Conservation (phyloP, 805 yeast genomes). For the Priceomyces haplophilus region DNA sequence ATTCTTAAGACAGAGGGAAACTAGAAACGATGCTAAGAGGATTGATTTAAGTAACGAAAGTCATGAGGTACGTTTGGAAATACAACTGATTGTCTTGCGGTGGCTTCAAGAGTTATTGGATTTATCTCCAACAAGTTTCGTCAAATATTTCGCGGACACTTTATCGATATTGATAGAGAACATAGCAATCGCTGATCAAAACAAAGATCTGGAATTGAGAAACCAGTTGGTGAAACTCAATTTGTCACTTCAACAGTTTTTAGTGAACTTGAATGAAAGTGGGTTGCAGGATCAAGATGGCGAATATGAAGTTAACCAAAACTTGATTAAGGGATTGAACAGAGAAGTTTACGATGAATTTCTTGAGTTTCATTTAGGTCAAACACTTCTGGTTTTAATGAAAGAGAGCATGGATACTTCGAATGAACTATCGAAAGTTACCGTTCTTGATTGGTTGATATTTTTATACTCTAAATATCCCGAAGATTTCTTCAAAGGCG, state of each 20-base stretch:
- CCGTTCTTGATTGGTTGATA: conserved; percentile 86
- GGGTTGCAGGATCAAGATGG: conserved; percentile 23
- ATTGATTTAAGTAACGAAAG: conserved; percentile 32
- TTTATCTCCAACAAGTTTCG: conserved; percentile 72
- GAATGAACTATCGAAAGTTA: conserved; percentile 76
- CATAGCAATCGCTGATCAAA: conserved; percentile 33
- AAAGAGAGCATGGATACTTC: conserved; percentile 47
- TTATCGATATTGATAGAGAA: conserved; percentile 59
- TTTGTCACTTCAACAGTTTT: conserved; percentile 29
- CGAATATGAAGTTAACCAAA: conserved; percentile 11
- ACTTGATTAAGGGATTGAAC: conserved; percentile 45
- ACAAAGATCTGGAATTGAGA: conserved; percentile 35
- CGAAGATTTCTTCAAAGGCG: conserved; percentile 23
- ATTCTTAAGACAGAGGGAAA: conserved; percentile 67
- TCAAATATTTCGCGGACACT: conserved; percentile 71
- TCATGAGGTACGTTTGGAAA: conserved; percentile 47
- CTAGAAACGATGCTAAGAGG: conserved; percentile 13
- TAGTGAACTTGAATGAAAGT: conserved; percentile 27
- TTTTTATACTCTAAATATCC: conserved; percentile 69
- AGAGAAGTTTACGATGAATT: conserved; percentile 40
- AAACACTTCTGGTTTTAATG: conserved; percentile 69
- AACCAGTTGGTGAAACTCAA: conserved; percentile 36
- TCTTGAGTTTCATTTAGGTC: conserved; percentile 34
- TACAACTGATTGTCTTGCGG: conserved; percentile 71
- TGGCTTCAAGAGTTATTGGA: conserved; percentile 79